Percentiles rank a stretch among this genome's conserved stretches.
Evolutionary conservation across 2,329 filamentous ascomycete species (phyloP).

Genomic region (Diplodia seriata): DNA sequence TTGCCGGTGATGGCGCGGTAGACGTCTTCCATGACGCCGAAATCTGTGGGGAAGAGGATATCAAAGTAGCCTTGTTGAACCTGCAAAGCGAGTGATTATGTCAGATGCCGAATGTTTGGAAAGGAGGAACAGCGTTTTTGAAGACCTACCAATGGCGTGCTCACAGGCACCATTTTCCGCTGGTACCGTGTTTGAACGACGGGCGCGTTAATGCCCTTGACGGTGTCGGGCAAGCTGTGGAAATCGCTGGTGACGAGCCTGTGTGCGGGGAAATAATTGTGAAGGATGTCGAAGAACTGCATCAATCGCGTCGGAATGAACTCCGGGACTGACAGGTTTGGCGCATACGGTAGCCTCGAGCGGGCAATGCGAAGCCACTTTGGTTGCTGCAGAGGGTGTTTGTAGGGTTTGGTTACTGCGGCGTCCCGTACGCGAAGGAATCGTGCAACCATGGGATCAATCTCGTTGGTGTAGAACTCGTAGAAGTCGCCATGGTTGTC

Average conservation of each 20-base stretch:
- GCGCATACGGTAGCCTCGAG: conserved; percentile 70
- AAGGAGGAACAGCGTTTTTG: neutral
- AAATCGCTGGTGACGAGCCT: conserved; percentile 91
- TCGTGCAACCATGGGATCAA: conserved; percentile 83
- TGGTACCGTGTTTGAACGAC: conserved; percentile 96
- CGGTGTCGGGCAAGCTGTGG: conserved; percentile 80
- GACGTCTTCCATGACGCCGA: conserved; percentile 85
- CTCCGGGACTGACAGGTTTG: conserved; percentile 82
- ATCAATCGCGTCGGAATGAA: conserved; percentile 94
- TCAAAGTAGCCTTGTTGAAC: conserved; percentile 99
- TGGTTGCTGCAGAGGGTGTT: conserved; percentile 66
- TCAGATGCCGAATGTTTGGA: conserved; percentile 7
- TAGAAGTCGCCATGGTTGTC: conserved; percentile 87
- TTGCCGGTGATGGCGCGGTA: conserved; percentile 94
- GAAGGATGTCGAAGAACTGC: conserved; percentile 94
- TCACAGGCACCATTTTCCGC: conserved; percentile 84
- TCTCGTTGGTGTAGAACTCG: conserved; percentile 83
- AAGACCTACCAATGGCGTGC: conserved; percentile 80
- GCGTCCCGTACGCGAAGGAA: conserved; percentile 86
- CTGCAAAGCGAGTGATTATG: conserved; percentile 53
- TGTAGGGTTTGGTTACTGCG: conserved; percentile 65
- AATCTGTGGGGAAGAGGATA: conserved; percentile 97
- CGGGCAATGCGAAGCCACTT: conserved; percentile 66
- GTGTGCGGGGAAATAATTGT: conserved; percentile 87
- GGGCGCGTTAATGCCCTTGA: conserved; percentile 85